These are phyloP conservation scores for Colletotrichum liaoningense DNA, from an alignment of 2,329 filamentous ascomycete genomes.

Conservation along the genomic window DNA sequence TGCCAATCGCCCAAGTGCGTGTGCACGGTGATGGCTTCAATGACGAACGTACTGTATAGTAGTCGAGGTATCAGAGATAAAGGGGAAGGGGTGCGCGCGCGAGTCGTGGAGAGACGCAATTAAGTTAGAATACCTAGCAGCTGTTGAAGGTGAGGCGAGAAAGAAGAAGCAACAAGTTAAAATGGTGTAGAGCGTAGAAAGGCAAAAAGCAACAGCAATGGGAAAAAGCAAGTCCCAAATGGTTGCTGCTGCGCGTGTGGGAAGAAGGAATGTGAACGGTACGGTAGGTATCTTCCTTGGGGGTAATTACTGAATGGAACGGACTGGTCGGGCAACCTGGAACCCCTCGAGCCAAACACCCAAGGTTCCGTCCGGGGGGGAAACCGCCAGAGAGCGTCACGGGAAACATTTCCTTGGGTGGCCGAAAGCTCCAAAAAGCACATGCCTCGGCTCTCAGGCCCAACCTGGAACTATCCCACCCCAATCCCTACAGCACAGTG, in stretches of 20 bases:
- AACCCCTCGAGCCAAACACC: background rate
- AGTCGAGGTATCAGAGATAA: background rate
- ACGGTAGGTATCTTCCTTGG: too few species aligned
- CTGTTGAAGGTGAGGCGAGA: background rate
- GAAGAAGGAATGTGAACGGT: constrained; percentile 4
- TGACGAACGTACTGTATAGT: background rate
- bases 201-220: background rate
- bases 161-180: background rate
- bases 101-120: background rate
- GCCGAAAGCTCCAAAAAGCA: constrained; percentile 12
- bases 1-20: background rate
- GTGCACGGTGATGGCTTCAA: constrained; percentile 12
- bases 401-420: background rate
- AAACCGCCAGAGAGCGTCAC: background rate
- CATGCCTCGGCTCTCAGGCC: constrained; percentile 34
- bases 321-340: background rate
- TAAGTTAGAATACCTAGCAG: background rate
- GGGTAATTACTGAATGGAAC: background rate
- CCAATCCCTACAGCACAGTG: background rate
- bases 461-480: background rate
- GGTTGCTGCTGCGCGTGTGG: background rate
- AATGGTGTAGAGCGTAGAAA: background rate
- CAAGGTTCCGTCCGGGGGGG: background rate
- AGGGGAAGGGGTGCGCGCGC: too few species aligned
- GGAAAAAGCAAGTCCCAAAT: background rate